phyloP scores from a whole-genome alignment of 768 basidiomycete species.

The Boletus rubroflammeus region DNA sequence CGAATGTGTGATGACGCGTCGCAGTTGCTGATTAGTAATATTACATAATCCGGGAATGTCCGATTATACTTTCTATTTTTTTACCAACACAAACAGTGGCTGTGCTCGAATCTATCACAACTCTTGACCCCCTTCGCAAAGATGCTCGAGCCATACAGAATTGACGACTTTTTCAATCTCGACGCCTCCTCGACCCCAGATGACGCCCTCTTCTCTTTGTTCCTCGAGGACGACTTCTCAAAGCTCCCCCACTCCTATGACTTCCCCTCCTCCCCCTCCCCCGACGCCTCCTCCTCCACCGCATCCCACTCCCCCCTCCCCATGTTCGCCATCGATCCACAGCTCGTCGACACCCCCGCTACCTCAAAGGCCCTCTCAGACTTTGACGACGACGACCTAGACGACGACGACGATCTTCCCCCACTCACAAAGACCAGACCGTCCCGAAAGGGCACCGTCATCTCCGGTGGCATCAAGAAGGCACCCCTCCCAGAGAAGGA shows the following conservation, averaged over 20 bases:
- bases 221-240: constrained; percentile 42
- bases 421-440: constrained; percentile 43
- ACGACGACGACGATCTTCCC: constrained; percentile 28
- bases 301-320: constrained; percentile 29
- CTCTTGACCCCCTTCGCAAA: neutral
- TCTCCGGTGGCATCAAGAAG: constrained; percentile 72
- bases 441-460: constrained; percentile 63
- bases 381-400: constrained; percentile 38
- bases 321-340: constrained; percentile 63
- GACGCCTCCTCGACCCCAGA: constrained; percentile 41
- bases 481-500: constrained; percentile 40
- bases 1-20: constrained; percentile 17
- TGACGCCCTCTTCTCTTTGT: constrained; percentile 41
- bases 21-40: constrained; percentile 6
- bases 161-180: constrained; percentile 66
- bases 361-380: constrained; percentile 41
- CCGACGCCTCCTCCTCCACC: constrained; percentile 17
- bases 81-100: no score
- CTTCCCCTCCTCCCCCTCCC: constrained; percentile 27
- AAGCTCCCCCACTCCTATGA: constrained; percentile 29
- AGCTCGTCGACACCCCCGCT: constrained; percentile 67
- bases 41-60: constrained; percentile 15
- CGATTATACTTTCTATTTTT: no score
- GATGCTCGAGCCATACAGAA: constrained; percentile 25
- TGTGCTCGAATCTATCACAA: neutral